phyloP scores from a whole-genome alignment of 75 land plant genomes.

The Pseudotsuga menziesii region DNA sequence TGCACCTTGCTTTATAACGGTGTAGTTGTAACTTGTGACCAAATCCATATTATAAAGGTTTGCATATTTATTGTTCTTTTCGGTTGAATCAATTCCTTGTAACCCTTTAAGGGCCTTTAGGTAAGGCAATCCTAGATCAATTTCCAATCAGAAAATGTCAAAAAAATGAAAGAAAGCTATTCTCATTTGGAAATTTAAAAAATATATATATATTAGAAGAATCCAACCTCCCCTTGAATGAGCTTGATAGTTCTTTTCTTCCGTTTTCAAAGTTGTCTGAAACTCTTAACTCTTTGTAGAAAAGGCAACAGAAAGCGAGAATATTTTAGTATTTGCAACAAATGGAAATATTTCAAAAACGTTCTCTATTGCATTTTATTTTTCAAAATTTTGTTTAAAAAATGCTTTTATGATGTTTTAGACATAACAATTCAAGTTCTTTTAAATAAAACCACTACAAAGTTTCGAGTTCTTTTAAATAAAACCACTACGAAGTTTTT shows the following conservation, averaged over 20 bases:
- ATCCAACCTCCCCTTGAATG: neutral
- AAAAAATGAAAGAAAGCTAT: neutral
- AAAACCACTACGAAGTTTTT: too few species aligned
- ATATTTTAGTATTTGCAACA: too few species aligned
- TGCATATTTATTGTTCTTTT: neutral
- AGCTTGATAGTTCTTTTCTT: neutral
- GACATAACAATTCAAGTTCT: too few species aligned
- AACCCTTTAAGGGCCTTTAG: neutral
- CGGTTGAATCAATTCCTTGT: neutral
- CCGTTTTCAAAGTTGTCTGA: neutral
- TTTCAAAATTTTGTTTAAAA: too few species aligned
- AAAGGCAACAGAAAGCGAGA: too few species aligned
- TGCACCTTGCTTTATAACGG: neutral
- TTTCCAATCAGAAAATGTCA: neutral
- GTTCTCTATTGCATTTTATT: too few species aligned
- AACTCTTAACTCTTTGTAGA: too few species aligned
- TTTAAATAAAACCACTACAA: too few species aligned
- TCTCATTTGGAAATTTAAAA: neutral
- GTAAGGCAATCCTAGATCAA: neutral
- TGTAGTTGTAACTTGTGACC: neutral
- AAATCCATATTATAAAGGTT: neutral
- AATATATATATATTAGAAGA: neutral
- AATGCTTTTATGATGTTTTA: too few species aligned
- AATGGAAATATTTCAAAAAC: too few species aligned
- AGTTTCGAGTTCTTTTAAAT: too few species aligned